phyloP scores from a whole-genome alignment of 129 eudicot genomes.

The Logfia minima region DNA sequence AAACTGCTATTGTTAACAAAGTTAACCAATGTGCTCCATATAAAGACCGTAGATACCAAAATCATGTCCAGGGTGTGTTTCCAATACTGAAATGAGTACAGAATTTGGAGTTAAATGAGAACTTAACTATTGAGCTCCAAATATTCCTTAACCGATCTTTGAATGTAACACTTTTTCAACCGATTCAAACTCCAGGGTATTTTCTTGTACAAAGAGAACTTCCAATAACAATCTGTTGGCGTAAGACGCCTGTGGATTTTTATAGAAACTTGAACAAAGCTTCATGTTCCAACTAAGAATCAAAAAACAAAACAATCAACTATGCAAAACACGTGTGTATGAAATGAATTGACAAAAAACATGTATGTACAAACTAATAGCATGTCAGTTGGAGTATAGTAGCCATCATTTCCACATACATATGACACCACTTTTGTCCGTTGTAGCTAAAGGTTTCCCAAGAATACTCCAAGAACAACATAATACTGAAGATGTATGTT shows the following conservation, averaged over 20 bases:
- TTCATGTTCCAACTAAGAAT: background rate
- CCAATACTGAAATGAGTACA: no score
- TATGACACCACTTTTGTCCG: conserved; percentile 71
- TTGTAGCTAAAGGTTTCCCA: conserved; percentile 84
- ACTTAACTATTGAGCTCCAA: no score
- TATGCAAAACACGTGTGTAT: background rate
- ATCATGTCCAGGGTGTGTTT: no score
- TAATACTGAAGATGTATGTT: conserved; percentile 66
- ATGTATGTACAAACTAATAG: conserved; percentile 26
- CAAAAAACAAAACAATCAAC: conserved; percentile 23
- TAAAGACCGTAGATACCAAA: no score
- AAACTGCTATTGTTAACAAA: no score
- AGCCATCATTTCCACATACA: conserved; percentile 65
- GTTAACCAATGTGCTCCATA: no score
- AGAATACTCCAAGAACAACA: conserved; percentile 90
- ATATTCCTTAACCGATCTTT: no score
- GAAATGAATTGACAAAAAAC: background rate
- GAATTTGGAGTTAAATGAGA: no score
- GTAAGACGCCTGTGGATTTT: background rate
- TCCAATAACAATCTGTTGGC: background rate
- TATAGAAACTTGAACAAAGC: background rate
- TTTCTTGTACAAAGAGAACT: background rate
- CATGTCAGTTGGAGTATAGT: background rate
- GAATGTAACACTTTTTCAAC: no score
- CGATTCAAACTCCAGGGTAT: no score